These are phyloP conservation scores for Ceratobasidium sp. DNA, from an alignment of 1,284 basidiomycete species.

Conservation along the genomic window DNA sequence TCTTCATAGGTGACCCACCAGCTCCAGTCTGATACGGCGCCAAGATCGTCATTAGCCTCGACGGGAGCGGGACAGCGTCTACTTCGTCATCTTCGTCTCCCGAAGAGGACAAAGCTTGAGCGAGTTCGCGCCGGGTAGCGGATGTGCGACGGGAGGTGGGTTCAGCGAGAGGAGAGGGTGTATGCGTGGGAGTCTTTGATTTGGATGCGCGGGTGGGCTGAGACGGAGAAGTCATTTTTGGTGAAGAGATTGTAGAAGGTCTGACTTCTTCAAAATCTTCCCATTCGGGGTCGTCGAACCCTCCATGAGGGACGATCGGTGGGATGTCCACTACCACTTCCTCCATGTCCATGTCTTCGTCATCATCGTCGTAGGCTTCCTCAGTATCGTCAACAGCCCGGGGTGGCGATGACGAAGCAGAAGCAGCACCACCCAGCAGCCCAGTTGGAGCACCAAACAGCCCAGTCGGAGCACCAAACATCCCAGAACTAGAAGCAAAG, in stretches of 20 bases:
- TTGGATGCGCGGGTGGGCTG: slow-evolving; percentile 8
- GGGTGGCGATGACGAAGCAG: neutral
- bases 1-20: slow-evolving; percentile 22
- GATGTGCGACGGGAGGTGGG: slow-evolving; percentile 16
- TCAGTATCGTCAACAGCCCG: slow-evolving; percentile 21
- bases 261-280: slow-evolving; percentile 18
- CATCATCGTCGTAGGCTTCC: slow-evolving; percentile 42
- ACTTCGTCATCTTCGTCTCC: slow-evolving; percentile 30
- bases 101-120: slow-evolving; percentile 22
- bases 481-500: neutral
- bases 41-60: slow-evolving; percentile 30
- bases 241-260: neutral
- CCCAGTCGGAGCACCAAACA: slow-evolving; percentile 29
- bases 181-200: neutral
- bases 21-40: slow-evolving; percentile 27
- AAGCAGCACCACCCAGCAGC: slow-evolving; percentile 3
- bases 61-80: slow-evolving; percentile 7
- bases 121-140: slow-evolving; percentile 22
- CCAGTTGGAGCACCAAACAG: slow-evolving; percentile 29
- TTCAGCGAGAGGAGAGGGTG: neutral
- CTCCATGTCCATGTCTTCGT: slow-evolving; percentile 44
- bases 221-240: neutral
- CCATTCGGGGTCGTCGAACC: slow-evolving; percentile 1
- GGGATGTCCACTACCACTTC: slow-evolving; percentile 40
- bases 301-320: neutral